Evolutionary conservation across 352 stramenopile species (phyloP).

Genomic region (Phytopythium sindhum): DNA sequence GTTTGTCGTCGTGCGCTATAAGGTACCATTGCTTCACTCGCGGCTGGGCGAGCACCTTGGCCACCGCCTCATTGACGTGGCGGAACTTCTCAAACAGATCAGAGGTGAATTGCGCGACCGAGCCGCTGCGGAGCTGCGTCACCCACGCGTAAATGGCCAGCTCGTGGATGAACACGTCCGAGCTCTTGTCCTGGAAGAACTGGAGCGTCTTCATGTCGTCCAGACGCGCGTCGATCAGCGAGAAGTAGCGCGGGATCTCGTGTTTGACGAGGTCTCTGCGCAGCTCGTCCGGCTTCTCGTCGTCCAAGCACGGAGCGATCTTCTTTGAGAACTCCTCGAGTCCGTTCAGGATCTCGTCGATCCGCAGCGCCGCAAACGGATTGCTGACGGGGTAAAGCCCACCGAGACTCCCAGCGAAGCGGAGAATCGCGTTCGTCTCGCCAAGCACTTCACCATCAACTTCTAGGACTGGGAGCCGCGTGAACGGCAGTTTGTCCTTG

Average conservation of each 20-base stretch:
- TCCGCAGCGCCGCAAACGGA: slow-evolving; percentile 25
- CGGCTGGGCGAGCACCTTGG: slow-evolving; percentile 21
- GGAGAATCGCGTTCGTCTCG: slow-evolving; percentile 52
- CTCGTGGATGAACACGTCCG: slow-evolving; percentile 22
- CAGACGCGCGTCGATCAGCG: slow-evolving; percentile 26
- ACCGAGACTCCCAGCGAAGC: slow-evolving; percentile 51
- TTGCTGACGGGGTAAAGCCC: slow-evolving; percentile 43
- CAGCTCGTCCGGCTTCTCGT: slow-evolving; percentile 10
- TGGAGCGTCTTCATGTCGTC: slow-evolving; percentile 11
- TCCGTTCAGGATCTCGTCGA: slow-evolving; percentile 56
- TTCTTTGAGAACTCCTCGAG: slow-evolving; percentile 20
- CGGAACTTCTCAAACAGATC: slow-evolving; percentile 14
- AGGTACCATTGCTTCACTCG: slow-evolving; percentile 18
- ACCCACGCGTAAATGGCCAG: slow-evolving; percentile 28
- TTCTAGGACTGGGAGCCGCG: slow-evolving; percentile 18
- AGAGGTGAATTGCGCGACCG: neutral
- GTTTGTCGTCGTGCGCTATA: neutral
- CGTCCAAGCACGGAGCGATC: slow-evolving; percentile 8
- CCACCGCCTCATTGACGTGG: slow-evolving; percentile 12
- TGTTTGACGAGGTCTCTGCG: slow-evolving; percentile 13
- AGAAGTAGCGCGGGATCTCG: slow-evolving; percentile 19
- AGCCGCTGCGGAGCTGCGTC: slow-evolving; percentile 6
- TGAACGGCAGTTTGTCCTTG: slow-evolving; percentile 35
- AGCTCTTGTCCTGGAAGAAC: slow-evolving; percentile 9
- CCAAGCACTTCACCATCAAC: slow-evolving; percentile 40